Conservation (phyloP, 805 yeast genomes). For the Saturnispora diversa region DNA sequence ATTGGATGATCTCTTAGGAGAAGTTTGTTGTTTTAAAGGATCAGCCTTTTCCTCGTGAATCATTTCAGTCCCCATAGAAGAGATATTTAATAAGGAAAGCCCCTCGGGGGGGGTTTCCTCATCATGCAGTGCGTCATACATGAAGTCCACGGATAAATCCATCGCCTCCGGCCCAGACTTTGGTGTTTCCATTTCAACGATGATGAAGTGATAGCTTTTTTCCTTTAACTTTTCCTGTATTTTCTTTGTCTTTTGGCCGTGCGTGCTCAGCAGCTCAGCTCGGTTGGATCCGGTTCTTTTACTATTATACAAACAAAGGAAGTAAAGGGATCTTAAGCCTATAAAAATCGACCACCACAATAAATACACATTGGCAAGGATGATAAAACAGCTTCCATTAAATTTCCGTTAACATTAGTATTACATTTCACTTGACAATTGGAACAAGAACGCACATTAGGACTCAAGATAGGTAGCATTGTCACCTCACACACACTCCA, state of each 20-base stretch:
- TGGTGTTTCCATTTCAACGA: not conserved
- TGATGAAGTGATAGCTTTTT: not conserved
- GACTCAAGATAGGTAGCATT: constrained; percentile 14
- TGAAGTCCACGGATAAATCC: not conserved
- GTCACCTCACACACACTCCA: constrained; percentile 17
- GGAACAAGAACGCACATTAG: constrained; percentile 11
- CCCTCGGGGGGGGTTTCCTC: constrained; percentile 4
- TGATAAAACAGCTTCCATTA: constrained; percentile 7
- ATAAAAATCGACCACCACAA: constrained; percentile 16
- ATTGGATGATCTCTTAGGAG: constrained; percentile 12
- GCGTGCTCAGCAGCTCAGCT: constrained; percentile 5
- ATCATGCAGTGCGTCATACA: constrained; percentile 1
- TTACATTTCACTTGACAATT: constrained; percentile 11
- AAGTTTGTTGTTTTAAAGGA: constrained; percentile 10
- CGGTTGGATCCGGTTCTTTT: too few species aligned
- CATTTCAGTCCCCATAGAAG: not conserved
- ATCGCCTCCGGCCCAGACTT: not conserved
- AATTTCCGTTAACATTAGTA: constrained; percentile 1
- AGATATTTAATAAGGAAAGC: not conserved
- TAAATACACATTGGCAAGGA: constrained; percentile 12
- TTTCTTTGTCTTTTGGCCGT: not conserved
- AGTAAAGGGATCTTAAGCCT: not conserved
- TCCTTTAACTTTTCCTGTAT: not conserved
- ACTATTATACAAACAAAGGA: not conserved
- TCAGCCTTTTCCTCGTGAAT: not conserved